Base-by-base conservation (phyloP, 2,329 filamentous ascomycete genomes). In the Pestalotiopsis fici region DNA sequence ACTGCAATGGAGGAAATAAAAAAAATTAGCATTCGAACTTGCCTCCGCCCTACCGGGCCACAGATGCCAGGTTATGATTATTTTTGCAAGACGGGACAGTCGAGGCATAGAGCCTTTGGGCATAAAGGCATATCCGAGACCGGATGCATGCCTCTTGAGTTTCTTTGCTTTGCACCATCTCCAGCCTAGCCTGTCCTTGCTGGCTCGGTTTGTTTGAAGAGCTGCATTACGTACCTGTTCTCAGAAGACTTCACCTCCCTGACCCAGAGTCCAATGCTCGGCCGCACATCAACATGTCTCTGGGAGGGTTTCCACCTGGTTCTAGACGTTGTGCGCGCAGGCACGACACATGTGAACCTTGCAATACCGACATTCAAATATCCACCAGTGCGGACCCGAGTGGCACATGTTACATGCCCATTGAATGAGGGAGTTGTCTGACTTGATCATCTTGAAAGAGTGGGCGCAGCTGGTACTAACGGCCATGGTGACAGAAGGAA, bases 301-400 rank as follows among this genome's bases (percentile, higher is more conserved):
- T 50, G 18, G 18, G 43, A 21, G 39, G 13, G 39, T 50, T 21
- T 21, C 18, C n/a, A 18, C 43, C 18, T 3, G 39, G 18, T 3
- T 50, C 65, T 73, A 84, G 72, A 78, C 79, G 67, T 76, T 82
- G 69, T 86, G 81, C 59, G 84, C 83, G 76, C 90, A 91, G 28
- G 83, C 79, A 64, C 88, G 83, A 77, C 90, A 92, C 35, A 87
- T 84, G 78, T 91, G 89, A 63, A 90, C 79, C 77, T 89, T 89
- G 85, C 90, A 92, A 76, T 90, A 90, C 69, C 85, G 83, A 80
- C 90, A 92, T 77, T 92, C 88, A 71, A 87, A 91, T 74, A 92
- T 91, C 78, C 86, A 86, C 87, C 88, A 91, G 78, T 89, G 86
- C 64, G 89, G 89, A 1, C 89, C 89, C 2, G 86, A 87, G 69